Base-by-base conservation (phyloP, 352 stramenopile species). In the Phytopythium montanum region DNA sequence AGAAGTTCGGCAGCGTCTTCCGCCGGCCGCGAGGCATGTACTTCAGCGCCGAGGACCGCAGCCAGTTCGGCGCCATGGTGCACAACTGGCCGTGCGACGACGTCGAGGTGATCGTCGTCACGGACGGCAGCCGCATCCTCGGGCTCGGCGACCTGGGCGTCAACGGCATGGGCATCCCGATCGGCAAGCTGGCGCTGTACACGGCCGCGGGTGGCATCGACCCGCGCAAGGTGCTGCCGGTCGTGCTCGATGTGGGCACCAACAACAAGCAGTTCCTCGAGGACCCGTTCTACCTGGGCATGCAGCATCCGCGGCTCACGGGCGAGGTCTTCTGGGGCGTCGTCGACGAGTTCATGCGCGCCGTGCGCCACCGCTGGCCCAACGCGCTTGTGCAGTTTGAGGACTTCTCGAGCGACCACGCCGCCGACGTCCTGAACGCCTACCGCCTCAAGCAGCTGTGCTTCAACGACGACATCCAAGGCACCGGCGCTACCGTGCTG, bases 391-490 rank as follows among this genome's bases (percentile, higher is more conserved):
- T 98, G 14, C 96, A 98, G 72, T 99, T 98, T 70, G 96, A 99
- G 69, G 96, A 99, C 77, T 99, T 99, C 62, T 91, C 85, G 12
- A 97, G 83, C 54, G 81, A 92, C 60, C 77, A 94, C 62, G 89
- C 89, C n/a, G 81, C 87, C 4, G 81, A 92, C 38, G 79, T 99
- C 28, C 67, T 99, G 36, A 95, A 98, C 56, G 94, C 94, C 19
- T 99, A 99, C 72, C 84, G 94, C n/a, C 58, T 98, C 23, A 88
- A 97, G 60, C 85, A 97, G 61, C 71, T 98, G 31, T 98, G 92
- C 68, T 98, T 98, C 69, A 98, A 98, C 71, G 97, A 99, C 79
- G 97, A 99, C 70, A 99, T 99, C 66, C 97, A 99, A 67, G 97
- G 97, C 29, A 99, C 97, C 8, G 97, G 94, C 51, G 94, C 96